These are phyloP conservation scores for Apophysomyces trapeziformis DNA, from an alignment of 371 early-diverging fungal species.

Conservation along the genomic window DNA sequence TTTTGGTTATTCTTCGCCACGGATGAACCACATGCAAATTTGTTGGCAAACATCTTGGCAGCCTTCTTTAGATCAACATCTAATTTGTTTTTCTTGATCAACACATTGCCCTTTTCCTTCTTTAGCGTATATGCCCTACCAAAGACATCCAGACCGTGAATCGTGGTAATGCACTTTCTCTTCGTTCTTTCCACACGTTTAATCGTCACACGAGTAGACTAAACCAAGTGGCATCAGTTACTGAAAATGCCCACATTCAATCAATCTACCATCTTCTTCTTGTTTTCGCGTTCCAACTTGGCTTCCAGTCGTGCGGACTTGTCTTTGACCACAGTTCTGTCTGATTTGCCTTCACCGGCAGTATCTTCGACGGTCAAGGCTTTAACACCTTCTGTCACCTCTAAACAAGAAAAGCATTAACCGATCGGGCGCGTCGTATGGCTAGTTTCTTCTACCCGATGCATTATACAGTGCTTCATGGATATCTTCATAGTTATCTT, in stretches of 20 bases:
- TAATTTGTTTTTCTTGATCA: slow-evolving; percentile 24
- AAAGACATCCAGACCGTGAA: slow-evolving; percentile 82
- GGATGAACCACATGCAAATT: slow-evolving; percentile 91
- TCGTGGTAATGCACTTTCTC: slow-evolving; percentile 84
- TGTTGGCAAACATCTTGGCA: slow-evolving; percentile 90
- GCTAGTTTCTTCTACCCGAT: slow-evolving; percentile 32
- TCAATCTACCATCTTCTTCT: slow-evolving; percentile 70
- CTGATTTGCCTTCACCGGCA: slow-evolving; percentile 44
- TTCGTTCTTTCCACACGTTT: slow-evolving; percentile 89
- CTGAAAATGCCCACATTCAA: background rate
- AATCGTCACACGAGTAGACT: slow-evolving; percentile 68
- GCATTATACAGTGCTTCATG: slow-evolving; percentile 59
- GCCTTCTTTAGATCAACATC: slow-evolving; percentile 94
- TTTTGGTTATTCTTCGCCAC: slow-evolving; percentile 92
- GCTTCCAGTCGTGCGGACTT: slow-evolving; percentile 67
- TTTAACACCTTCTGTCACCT: slow-evolving; percentile 46
- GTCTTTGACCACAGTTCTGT: slow-evolving; percentile 54
- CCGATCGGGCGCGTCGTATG: slow-evolving; percentile 24
- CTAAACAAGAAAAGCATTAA: slow-evolving; percentile 32
- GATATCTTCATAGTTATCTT: slow-evolving; percentile 60
- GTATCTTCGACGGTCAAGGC: slow-evolving; percentile 31
- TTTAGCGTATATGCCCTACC: slow-evolving; percentile 39
- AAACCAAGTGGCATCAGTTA: background rate
- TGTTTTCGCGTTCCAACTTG: slow-evolving; percentile 73
- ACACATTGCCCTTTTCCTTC: background rate